Conservation (phyloP, 2,329 filamentous ascomycete genomes). For the Pseudonectria buxi region DNA sequence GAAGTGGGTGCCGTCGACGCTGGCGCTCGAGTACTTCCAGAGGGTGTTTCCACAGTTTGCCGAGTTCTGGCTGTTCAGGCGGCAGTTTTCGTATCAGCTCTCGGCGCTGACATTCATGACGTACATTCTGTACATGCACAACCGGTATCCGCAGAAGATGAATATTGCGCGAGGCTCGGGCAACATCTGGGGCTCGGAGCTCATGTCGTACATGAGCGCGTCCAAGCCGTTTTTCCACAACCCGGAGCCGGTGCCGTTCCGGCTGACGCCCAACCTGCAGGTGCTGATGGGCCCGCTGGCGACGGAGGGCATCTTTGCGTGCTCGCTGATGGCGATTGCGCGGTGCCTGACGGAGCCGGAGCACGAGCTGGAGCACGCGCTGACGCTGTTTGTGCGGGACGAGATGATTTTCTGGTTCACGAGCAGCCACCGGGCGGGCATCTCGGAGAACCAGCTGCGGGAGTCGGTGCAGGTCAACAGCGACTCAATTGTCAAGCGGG, state of each 20-base stretch:
- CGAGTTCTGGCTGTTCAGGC: constrained; percentile 97
- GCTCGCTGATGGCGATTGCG: constrained; percentile 91
- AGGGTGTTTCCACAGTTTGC: constrained; percentile 79
- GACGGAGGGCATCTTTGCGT: constrained; percentile 93
- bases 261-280: constrained; percentile 92
- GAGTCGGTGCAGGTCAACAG: constrained; percentile 81
- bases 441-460: constrained; percentile 59
- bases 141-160: constrained; percentile 92
- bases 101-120: constrained; percentile 97
- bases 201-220: constrained; percentile 82
- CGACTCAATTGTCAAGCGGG: constrained; percentile 86
- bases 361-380: constrained; percentile 86
- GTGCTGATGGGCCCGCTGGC: constrained; percentile 92
- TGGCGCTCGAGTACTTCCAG: constrained; percentile 86
- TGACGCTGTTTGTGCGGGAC: constrained; percentile 91
- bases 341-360: constrained; percentile 86
- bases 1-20: constrained; percentile 77
- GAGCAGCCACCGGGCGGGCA: constrained; percentile 56
- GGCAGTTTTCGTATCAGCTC: constrained; percentile 93
- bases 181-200: constrained; percentile 92
- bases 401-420: constrained; percentile 98
- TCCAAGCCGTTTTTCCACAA: constrained; percentile 89
- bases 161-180: constrained; percentile 81
- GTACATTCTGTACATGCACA: constrained; percentile 95
- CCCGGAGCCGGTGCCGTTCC: constrained; percentile 92